Conservation (phyloP, 768 basidiomycete species). For the Ephemerocybe angulata region DNA sequence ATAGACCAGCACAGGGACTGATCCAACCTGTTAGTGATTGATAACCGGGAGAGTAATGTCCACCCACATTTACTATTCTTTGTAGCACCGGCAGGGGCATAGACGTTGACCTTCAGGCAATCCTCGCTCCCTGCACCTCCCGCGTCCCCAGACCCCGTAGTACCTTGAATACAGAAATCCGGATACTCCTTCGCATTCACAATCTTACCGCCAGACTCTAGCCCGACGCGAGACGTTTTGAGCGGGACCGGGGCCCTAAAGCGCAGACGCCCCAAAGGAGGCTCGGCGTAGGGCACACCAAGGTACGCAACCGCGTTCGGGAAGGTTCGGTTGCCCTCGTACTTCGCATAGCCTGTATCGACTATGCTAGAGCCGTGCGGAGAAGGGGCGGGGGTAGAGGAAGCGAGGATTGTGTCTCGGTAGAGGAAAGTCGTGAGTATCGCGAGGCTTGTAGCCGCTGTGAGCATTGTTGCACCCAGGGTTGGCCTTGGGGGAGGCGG, state of each 20-base stretch:
- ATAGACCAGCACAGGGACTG: conserved; percentile 46
- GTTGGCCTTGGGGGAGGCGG: no score
- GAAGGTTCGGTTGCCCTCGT: conserved; percentile 49
- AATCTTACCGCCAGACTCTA: conserved; percentile 32
- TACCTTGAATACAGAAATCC: conserved; percentile 58
- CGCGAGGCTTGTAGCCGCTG: no score
- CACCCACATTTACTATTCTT: conserved; percentile 45
- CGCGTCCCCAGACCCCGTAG: conserved; percentile 46
- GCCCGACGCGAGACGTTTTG: conserved; percentile 41
- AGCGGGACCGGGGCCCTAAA: conserved; percentile 53
- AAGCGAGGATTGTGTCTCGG: background rate
- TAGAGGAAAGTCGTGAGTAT: no score
- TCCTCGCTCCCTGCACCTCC: conserved; percentile 67
- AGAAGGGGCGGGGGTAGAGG: background rate
- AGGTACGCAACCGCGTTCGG: conserved; percentile 56
- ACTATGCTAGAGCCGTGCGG: conserved; percentile 31
- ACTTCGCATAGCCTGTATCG: conserved; percentile 57
- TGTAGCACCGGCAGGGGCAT: conserved; percentile 48
- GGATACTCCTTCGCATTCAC: conserved; percentile 55
- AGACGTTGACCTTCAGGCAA: conserved; percentile 65
- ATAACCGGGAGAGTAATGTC: background rate
- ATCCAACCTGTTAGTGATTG: background rate
- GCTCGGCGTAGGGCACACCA: conserved; percentile 57
- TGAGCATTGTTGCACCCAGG: no score
- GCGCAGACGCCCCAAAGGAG: conserved; percentile 48